These are phyloP conservation scores for Solanum habrochaites DNA, from an alignment of 257 asterid genomes.

Conservation along the genomic window DNA sequence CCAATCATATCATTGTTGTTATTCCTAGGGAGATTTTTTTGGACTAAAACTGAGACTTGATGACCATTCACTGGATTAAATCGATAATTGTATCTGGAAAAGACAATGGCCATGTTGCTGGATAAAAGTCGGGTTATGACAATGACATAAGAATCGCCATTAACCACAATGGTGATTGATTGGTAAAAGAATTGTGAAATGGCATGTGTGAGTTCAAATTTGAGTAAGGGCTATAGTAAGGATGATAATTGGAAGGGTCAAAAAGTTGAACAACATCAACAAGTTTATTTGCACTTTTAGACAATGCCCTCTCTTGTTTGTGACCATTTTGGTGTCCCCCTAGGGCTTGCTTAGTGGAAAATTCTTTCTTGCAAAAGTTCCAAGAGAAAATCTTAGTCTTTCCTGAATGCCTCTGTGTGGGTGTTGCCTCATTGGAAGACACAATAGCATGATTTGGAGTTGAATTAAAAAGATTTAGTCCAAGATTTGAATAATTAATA, in stretches of 20 bases:
- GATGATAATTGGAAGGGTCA: not conserved
- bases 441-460: not conserved
- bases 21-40: not conserved
- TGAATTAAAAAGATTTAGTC: slow-evolving; percentile 18
- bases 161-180: not conserved
- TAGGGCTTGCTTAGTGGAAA: slow-evolving; percentile 32
- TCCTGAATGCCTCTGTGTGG: not conserved
- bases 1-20: not conserved
- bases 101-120: not conserved
- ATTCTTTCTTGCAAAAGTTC: slow-evolving; percentile 10
- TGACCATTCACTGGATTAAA: not conserved
- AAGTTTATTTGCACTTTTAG: too few species aligned
- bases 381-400: slow-evolving; percentile 42
- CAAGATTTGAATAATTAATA: slow-evolving; percentile 6
- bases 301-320: not conserved
- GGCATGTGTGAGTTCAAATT: not conserved
- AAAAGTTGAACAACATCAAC: not conserved
- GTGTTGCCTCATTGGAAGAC: slow-evolving; percentile 7
- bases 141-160: not conserved
- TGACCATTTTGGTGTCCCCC: not conserved
- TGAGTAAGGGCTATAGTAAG: not conserved
- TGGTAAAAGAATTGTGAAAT: not conserved
- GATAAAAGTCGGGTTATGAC: not conserved
- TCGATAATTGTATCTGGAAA: not conserved
- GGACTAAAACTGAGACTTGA: not conserved